Percentiles rank a stretch among this genome's conserved stretches.
phyloP scores from a whole-genome alignment of 345 rosid genomes.

The Geranium brycei region DNA sequence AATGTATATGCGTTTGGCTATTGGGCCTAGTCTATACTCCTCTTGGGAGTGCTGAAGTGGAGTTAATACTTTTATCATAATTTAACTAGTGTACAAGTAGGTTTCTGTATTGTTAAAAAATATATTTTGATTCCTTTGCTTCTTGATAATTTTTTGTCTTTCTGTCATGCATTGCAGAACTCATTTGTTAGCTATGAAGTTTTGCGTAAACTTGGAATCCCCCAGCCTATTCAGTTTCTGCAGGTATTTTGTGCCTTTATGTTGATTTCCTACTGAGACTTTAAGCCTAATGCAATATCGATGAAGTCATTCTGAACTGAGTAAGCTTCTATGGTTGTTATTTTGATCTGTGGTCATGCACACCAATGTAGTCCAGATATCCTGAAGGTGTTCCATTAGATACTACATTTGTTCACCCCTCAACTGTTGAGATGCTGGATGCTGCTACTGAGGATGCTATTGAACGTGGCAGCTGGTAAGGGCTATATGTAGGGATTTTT shows the following conservation, averaged over 20 bases:
- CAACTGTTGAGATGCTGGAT: constrained; percentile 85
- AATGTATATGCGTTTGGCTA: too few species aligned
- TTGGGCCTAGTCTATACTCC: neutral
- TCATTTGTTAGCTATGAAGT: constrained; percentile 65
- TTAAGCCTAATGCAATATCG: constrained; percentile 2
- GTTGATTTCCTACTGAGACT: constrained; percentile 6
- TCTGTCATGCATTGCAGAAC: constrained; percentile 40
- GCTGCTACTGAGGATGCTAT: constrained; percentile 73
- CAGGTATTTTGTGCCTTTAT: constrained; percentile 44
- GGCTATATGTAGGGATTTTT: neutral
- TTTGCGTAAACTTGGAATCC: constrained; percentile 78
- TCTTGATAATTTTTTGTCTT: constrained; percentile 8
- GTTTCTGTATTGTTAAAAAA: neutral
- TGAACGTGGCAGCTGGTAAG: constrained; percentile 86
- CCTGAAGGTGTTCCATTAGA: constrained; percentile 69
- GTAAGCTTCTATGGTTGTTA: constrained; percentile 12
- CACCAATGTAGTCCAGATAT: constrained; percentile 78
- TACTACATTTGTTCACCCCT: constrained; percentile 70
- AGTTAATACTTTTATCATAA: too few species aligned
- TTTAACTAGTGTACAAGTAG: neutral
- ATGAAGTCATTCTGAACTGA: constrained; percentile 5
- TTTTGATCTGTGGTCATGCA: constrained; percentile 25
- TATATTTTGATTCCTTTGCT: neutral
- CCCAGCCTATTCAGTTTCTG: constrained; percentile 76
- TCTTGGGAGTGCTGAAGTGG: neutral